Evolutionary conservation across 768 basidiomycete genomes (phyloP), one percentile per base, ranked within the genome.

Genomic region (Suillus sp.): DNA sequence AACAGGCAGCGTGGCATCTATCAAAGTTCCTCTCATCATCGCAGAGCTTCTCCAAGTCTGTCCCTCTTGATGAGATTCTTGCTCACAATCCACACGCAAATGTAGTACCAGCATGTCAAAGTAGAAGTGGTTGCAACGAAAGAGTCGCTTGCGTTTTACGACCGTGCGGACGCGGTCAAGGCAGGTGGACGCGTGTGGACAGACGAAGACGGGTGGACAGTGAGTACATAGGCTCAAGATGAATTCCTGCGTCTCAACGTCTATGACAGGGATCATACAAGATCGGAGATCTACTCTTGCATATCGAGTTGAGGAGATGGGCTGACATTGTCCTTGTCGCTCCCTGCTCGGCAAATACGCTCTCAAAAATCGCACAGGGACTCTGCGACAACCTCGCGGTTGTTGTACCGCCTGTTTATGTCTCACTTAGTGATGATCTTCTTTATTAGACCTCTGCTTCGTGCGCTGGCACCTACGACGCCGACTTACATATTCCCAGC

Each of bases 301-400:
- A 99, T 75, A 99, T 99, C 62, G 95, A 99, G 77, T 86, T 97
- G 2, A 78, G 95, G 38, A 80, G 89, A 61, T 99, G 97, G 97
- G 95, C 96, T 51, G 95, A 99, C 71, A 78, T 98, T 58, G 95
- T 99, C 58, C 88, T 99, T 55, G 84, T 99, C 56, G 94, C 94
- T 0, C 97, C 97, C 0, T 98, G 95, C 71, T 95, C 94, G 1
- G 96, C 96, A n/a, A 98, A 97, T 75, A 96, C 95, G 1, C 84
- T 99, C 22, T 86, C 95, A 10, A 99, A 99, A 77, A 90, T 99
- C 60, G 91, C 95, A 0, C 82, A 86, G 48, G 96, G 97, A 0
- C 68, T 87, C 1, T 97, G 95, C 70, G 96, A 99, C 71, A 96
- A 98, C 71, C 86, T 97, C 51, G 88, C 82, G n/a, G 92, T 93